These are phyloP conservation scores for Diospyros kaki DNA, from an alignment of 148 eudicot genomes.

Conservation along the genomic window DNA sequence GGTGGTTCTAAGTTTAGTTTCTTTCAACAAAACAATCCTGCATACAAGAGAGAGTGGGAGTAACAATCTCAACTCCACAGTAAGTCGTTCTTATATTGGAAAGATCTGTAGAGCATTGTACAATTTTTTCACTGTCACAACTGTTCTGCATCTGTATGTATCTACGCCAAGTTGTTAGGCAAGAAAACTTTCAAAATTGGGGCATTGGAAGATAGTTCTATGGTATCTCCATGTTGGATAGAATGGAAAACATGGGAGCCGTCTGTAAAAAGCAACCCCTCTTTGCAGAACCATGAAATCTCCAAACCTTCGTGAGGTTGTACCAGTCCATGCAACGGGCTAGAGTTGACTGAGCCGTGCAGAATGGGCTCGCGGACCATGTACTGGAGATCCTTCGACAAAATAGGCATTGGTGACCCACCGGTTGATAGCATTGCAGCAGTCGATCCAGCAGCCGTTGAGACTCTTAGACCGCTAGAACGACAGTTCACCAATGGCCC, in stretches of 20 bases:
- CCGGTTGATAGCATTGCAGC: conserved; percentile 96
- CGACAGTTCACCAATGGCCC: conserved; percentile 47
- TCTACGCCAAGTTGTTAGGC: conserved; percentile 32
- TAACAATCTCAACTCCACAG: no score
- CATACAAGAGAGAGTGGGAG: no score
- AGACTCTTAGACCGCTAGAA: conserved; percentile 89
- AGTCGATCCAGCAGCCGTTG: conserved; percentile 91
- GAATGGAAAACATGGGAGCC: conserved; percentile 59
- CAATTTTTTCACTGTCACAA: no score
- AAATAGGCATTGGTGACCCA: conserved; percentile 73
- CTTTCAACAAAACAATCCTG: no score
- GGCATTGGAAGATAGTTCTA: conserved; percentile 60
- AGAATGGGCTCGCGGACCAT: conserved; percentile 83
- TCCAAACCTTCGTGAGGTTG: conserved; percentile 51
- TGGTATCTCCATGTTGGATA: conserved; percentile 54
- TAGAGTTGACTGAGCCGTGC: conserved; percentile 28
- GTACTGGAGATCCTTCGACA: conserved; percentile 84
- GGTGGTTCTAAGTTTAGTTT: no score
- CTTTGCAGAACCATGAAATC: conserved; percentile 52
- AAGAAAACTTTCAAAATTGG: conserved; percentile 67
- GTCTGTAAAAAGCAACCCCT: conserved; percentile 65
- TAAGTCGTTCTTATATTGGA: no score
- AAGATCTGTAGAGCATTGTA: no score
- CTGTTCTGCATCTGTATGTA: no score
- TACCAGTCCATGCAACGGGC: conserved; percentile 60